A percentile compares a stretch with the other conserved stretches of the same genome.
Evolutionary conservation across 1,139 yeast species (phyloP).

Genomic region (Kodamaea ohmeri): DNA sequence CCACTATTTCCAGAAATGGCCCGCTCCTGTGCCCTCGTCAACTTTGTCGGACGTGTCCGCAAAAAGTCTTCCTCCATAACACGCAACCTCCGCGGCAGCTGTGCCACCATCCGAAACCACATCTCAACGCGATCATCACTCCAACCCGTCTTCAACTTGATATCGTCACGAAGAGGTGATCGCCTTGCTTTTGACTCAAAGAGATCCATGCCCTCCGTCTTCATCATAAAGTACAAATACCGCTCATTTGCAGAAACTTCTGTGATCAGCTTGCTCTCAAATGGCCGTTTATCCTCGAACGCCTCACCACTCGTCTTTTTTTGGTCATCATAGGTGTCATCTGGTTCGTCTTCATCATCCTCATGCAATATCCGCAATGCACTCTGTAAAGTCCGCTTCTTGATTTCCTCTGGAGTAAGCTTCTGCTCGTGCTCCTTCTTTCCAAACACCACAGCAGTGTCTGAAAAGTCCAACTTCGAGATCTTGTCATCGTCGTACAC

Average conservation of each 20-base stretch:
- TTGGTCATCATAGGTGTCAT: conserved; percentile 80
- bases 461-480: conserved; percentile 22
- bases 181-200: conserved; percentile 56
- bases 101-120: conserved; percentile 44
- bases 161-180: conserved; percentile 46
- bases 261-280: conserved; percentile 9
- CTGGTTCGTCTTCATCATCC: conserved; percentile 76
- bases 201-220: conserved; percentile 43
- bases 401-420: conserved; percentile 31
- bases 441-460: conserved; percentile 21
- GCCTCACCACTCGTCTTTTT: conserved; percentile 45
- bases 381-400: conserved; percentile 56
- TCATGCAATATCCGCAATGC: conserved; percentile 68
- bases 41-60: conserved; percentile 21
- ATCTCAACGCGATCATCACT: conserved; percentile 91
- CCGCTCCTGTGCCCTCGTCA: conserved; percentile 7
- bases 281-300: conserved; percentile 12
- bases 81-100: conserved; percentile 5
- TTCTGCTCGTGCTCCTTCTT: conserved; percentile 20
- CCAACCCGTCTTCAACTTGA: conserved; percentile 61
- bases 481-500: conserved; percentile 32
- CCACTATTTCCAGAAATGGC: conserved; percentile 1
- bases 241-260: conserved; percentile 40
- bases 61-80: conserved; percentile 58
- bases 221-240: conserved; percentile 56